phyloP scores from a whole-genome alignment of 2,329 filamentous ascomycete species.

The Chaetomiaceae sp. region DNA sequence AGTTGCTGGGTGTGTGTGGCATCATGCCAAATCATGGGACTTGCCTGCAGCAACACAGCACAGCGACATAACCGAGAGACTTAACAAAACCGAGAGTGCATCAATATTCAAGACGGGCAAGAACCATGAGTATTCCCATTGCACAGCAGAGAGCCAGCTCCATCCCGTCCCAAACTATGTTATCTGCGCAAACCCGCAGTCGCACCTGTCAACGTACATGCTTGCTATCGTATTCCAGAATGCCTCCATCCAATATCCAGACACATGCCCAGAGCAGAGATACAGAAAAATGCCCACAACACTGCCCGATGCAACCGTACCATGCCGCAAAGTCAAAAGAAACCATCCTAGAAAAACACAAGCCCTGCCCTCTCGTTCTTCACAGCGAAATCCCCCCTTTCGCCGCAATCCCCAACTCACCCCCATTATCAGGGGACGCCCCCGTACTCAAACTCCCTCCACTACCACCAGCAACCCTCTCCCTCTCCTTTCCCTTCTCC shows the following conservation, averaged over 20 bases:
- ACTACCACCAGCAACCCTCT: conserved; percentile 28
- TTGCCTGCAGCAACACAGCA: too few species aligned
- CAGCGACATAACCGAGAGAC: too few species aligned
- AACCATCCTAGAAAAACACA: conserved; percentile 17
- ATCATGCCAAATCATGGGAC: too few species aligned
- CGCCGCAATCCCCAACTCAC: not conserved
- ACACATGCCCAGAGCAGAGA: not conserved
- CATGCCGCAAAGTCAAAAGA: conserved; percentile 12
- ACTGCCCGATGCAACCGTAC: conserved; percentile 16
- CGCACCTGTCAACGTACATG: not conserved
- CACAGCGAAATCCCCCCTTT: conserved; percentile 13
- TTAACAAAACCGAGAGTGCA: too few species aligned
- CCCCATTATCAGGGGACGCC: conserved; percentile 9
- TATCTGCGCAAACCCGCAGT: not conserved
- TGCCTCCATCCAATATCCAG: conserved; percentile 1
- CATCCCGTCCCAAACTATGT: not conserved
- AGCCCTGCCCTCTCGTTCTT: not conserved
- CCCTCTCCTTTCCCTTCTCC: conserved; percentile 47
- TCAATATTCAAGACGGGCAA: not conserved
- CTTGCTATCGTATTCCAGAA: not conserved
- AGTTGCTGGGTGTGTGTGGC: too few species aligned
- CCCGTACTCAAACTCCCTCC: conserved; percentile 1
- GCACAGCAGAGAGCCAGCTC: not conserved
- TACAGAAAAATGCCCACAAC: conserved; percentile 9
- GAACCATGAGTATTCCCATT: too few species aligned